Base-by-base conservation (phyloP, 2,329 filamentous ascomycete genomes). In the Pestalotiopsis sp. region DNA sequence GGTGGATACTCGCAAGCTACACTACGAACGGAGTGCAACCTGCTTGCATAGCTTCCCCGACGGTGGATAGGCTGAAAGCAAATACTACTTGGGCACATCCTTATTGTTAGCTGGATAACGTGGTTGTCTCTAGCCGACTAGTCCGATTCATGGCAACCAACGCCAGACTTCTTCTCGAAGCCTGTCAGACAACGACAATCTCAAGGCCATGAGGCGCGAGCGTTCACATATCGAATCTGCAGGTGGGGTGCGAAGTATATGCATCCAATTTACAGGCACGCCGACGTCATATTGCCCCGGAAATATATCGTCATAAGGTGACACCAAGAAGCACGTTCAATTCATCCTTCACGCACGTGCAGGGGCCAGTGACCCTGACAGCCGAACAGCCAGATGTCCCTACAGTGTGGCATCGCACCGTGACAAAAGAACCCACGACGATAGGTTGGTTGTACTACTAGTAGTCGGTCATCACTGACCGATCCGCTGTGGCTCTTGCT, bases 221-320 rank as follows among this genome's bases (percentile, higher is more conserved):
- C 27, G 25, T 41, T 62, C 25, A 39, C 25, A 27, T 39, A 23
- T 36, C 38, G 20, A 57, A 39, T 38, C 45, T 66, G 38, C 31
- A 23, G 57, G 65, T 67, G 65, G 65, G 65, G 65, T 45, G 7
- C 31, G 7, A 36, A 36, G 31, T 12, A 38, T 20, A 55, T 61
- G 57, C 57, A 62, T 58, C 60, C 14, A 66, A 66, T 66, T 38
- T 55, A 39, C 39, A 67, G 36, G 11, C 38, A 62, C 27, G 25
- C 65, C 65, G 39, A 67, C 65, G 65, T 67, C 65, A 67, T 67
- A 67, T 39, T 39, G 65, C 65, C 39, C 38, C 27, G 13, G 49
- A 27, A 39, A 36, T n/a, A 38, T 31, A 45, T 67, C 59, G 65
- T 67, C 65, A 67, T 67, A 49, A 52, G 58, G 65, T 52, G 31